A percentile compares a stretch with the other conserved stretches of the same genome.
phyloP scores from a whole-genome alignment of 225 moss, liverwort and hornwort genomes.

The Neckera pumila region DNA sequence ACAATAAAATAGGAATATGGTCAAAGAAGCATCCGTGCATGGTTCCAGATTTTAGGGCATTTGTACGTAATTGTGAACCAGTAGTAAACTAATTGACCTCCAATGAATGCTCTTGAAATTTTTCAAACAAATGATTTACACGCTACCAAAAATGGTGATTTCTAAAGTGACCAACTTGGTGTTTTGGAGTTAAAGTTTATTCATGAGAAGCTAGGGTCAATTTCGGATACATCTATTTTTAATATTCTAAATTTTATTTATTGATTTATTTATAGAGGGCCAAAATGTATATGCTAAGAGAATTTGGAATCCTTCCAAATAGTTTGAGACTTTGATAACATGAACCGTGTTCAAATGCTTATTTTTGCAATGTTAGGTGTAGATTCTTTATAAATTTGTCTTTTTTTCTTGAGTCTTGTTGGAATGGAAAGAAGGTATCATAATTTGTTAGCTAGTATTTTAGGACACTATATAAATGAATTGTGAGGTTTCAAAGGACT shows the following conservation, averaged over 20 bases:
- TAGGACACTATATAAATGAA: not conserved
- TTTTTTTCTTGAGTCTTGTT: not conserved
- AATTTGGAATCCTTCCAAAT: not conserved
- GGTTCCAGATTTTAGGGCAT: not conserved
- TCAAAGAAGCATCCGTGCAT: not conserved
- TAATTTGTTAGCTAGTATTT: not conserved
- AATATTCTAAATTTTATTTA: not conserved
- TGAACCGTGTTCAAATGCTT: not conserved
- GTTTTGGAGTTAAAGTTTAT: not conserved
- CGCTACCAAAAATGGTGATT: too few species aligned
- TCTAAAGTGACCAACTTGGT: fast-evolving
- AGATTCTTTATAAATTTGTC: not conserved
- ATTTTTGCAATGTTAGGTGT: fast-evolving
- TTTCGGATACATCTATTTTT: not conserved
- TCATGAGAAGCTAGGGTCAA: not conserved
- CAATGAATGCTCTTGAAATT: too few species aligned
- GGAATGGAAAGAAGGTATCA: not conserved
- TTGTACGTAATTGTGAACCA: not conserved
- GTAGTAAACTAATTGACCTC: not conserved
- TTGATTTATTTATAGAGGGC: not conserved
- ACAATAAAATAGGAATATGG: not conserved
- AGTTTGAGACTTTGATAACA: too few species aligned
- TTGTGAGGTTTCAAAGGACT: not conserved
- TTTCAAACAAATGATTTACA: too few species aligned
- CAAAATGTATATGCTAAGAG: not conserved